These are phyloP conservation scores for Carex arenaria DNA, from an alignment of 202 grass and related monocot genomes.

Conservation along the genomic window DNA sequence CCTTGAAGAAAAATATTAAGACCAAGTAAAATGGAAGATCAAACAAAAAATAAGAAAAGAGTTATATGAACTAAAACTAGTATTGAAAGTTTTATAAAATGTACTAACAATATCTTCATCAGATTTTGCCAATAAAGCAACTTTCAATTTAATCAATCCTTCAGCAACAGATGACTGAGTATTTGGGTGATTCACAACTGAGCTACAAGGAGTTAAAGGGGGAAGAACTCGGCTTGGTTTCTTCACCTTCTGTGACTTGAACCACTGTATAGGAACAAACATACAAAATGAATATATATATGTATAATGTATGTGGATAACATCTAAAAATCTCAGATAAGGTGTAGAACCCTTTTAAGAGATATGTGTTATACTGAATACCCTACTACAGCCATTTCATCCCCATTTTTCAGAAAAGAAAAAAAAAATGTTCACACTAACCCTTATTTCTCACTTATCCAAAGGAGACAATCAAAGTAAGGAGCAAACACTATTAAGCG, in stretches of 20 bases:
- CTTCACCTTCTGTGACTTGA: slow-evolving; percentile 83
- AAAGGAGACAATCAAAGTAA: not conserved
- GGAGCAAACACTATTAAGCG: not conserved
- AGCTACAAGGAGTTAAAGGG: slow-evolving; percentile 62
- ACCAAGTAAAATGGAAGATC: not conserved
- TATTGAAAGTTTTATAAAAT: slow-evolving; percentile 9
- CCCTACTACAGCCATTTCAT: slow-evolving; percentile 9
- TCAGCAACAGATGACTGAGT: slow-evolving; percentile 35
- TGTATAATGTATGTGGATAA: not conserved
- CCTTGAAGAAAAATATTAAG: slow-evolving; percentile 33
- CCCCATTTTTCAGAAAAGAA: slow-evolving; percentile 3
- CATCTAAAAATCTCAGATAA: not conserved
- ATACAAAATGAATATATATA: not conserved
- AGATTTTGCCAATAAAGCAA: slow-evolving; percentile 66
- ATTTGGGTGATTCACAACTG: slow-evolving; percentile 32
- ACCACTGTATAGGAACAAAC: slow-evolving; percentile 73
- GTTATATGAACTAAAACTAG: not conserved
- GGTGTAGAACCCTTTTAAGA: not conserved
- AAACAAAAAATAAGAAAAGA: not conserved
- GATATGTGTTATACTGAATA: not conserved
- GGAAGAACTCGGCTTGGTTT: slow-evolving; percentile 76
- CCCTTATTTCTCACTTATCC: not conserved
- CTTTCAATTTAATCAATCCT: slow-evolving; percentile 64
- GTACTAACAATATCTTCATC: slow-evolving; percentile 51
- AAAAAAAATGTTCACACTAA: not conserved